Evolutionary conservation across 768 basidiomycete species (phyloP).

Genomic region (Roridomyces roridus): DNA sequence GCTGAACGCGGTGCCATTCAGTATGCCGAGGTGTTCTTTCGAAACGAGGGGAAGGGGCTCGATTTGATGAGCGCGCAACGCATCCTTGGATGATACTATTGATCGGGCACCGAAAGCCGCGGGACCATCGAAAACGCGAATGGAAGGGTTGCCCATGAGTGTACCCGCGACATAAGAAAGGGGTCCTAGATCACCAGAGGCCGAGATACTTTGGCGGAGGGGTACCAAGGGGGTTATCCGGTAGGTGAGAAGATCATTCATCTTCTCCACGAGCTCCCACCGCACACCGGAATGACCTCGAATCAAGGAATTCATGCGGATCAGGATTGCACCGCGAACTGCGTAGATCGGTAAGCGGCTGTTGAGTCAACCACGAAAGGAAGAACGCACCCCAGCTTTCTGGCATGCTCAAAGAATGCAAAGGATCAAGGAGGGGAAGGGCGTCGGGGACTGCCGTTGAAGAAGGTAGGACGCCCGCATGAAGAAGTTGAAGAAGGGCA

Average conservation of each 20-base stretch:
- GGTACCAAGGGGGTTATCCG: conserved; percentile 84
- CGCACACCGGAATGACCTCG: conserved; percentile 89
- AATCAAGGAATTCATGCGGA: conserved; percentile 89
- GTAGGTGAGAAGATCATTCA: conserved; percentile 72
- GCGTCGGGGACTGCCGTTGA: conserved; percentile 53
- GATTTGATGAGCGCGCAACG: conserved; percentile 65
- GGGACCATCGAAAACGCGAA: conserved; percentile 70
- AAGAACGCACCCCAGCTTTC: conserved; percentile 60
- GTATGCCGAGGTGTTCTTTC: conserved; percentile 81
- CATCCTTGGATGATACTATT: conserved; percentile 61
- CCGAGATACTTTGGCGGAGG: conserved; percentile 82
- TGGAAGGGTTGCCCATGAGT: conserved; percentile 80
- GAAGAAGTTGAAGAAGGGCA: conserved; percentile 87
- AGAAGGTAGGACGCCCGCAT: conserved; percentile 75
- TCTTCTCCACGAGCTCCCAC: conserved; percentile 79
- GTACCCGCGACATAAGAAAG: conserved; percentile 85
- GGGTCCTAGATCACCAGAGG: conserved; percentile 83
- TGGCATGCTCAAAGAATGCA: conserved; percentile 76
- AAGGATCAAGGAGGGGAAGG: conserved; percentile 75
- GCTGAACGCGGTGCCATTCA: conserved; percentile 89
- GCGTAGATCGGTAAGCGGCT: not conserved
- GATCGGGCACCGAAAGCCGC: conserved; percentile 52
- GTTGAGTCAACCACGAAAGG: not conserved
- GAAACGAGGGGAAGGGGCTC: conserved; percentile 69
- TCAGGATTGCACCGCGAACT: conserved; percentile 85